Evolutionary conservation across 345 rosid species (phyloP).

Genomic region (thale cress (Arabidopsis thaliana)): TAIR10.1 NC_003076.8:14568501-14569000

Average conservation of each 20-base stretch:
- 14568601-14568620: not conserved
- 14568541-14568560: constrained; percentile 5
- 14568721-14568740: not conserved
- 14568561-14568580: too few species aligned
- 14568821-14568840: not conserved
- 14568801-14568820: not conserved
- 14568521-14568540: constrained; percentile 7
- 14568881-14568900: not conserved
- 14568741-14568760: not conserved
- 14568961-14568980: not conserved
- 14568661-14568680: not conserved
- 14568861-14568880: not conserved
- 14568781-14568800: not conserved
- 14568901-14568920: not conserved
- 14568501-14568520: not conserved
- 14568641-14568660: not conserved
- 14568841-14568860: not conserved
- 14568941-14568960: not conserved
- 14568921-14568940: not conserved
- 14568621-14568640: not conserved
- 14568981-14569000: not conserved
- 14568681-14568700: not conserved
- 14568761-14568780: not conserved
- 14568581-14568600: not conserved
- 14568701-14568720: not conserved